Percentiles rank a stretch among this genome's conserved stretches.
Evolutionary conservation across 148 eudicot species (phyloP).

Genomic region (Cornus florida): DNA sequence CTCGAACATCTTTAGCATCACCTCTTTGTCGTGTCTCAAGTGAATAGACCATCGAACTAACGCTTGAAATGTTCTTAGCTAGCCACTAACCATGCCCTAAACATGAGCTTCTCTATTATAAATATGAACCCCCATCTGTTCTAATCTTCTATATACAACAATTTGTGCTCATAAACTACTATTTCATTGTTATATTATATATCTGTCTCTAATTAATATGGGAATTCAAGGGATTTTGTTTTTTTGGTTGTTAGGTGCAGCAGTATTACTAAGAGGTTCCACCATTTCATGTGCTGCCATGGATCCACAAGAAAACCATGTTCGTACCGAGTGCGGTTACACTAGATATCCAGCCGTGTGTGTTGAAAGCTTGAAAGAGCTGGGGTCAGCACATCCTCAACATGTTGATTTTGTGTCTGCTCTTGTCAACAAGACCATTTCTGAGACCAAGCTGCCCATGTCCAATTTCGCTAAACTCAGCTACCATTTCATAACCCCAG

Average conservation of each 20-base stretch:
- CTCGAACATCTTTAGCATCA: background rate
- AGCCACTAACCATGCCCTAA: background rate
- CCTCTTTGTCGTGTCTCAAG: background rate
- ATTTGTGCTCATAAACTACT: background rate
- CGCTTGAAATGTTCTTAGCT: background rate
- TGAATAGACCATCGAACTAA: slow-evolving; percentile 4
- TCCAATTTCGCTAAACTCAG: slow-evolving; percentile 21
- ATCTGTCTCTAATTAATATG: background rate
- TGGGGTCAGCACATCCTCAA: background rate
- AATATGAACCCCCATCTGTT: background rate
- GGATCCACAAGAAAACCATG: background rate
- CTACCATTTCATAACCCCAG: slow-evolving; percentile 15
- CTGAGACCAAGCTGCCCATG: slow-evolving; percentile 9
- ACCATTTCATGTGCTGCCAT: background rate
- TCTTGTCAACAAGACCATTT: slow-evolving; percentile 23
- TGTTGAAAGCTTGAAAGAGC: slow-evolving; percentile 17
- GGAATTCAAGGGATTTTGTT: background rate
- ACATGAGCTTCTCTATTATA: background rate
- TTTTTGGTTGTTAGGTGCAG: background rate
- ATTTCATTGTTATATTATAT: background rate
- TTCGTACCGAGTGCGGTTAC: slow-evolving; percentile 5
- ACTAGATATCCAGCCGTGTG: slow-evolving; percentile 26
- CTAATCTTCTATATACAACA: background rate
- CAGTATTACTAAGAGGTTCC: background rate
- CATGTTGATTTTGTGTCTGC: slow-evolving; percentile 13